Conservation (phyloP, 805 yeast species). For the Isabelozyma rhagii region DNA sequence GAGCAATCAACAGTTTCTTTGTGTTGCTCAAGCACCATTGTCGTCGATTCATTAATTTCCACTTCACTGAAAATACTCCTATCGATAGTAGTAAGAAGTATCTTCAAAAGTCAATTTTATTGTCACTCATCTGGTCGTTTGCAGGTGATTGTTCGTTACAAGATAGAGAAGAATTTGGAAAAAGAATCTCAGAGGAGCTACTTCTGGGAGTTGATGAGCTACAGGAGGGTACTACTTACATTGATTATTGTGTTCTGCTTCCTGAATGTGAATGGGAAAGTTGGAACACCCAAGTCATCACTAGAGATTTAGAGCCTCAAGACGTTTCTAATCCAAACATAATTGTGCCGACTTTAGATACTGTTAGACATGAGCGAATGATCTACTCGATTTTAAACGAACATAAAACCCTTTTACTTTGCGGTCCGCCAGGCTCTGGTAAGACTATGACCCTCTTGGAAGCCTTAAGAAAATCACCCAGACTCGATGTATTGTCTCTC, state of each 20-base stretch:
- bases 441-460: constrained; percentile 87
- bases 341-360: constrained; percentile 78
- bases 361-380: constrained; percentile 61
- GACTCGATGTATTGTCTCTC: constrained; percentile 59
- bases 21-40: constrained; percentile 38
- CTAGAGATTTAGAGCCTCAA: constrained; percentile 50
- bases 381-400: constrained; percentile 55
- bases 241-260: constrained; percentile 43
- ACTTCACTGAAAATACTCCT: constrained; percentile 6
- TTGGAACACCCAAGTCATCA: constrained; percentile 39
- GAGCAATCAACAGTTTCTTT: constrained; percentile 38
- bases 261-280: constrained; percentile 47
- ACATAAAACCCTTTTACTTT: constrained; percentile 62
- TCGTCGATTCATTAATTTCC: constrained; percentile 13
- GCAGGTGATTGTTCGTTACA: constrained; percentile 50
- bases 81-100: constrained; percentile 24
- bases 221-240: constrained; percentile 13
- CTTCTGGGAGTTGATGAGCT: constrained; percentile 11
- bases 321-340: constrained; percentile 59
- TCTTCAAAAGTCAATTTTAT: constrained; percentile 28
- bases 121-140: constrained; percentile 59
- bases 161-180: constrained; percentile 39
- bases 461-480: constrained; percentile 56
- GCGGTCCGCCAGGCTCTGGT: constrained; percentile 98
- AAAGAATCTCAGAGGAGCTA: constrained; percentile 15